These are phyloP conservation scores for Mortierella sp. DNA, from an alignment of 371 early-diverging fungal genomes.

Conservation along the genomic window DNA sequence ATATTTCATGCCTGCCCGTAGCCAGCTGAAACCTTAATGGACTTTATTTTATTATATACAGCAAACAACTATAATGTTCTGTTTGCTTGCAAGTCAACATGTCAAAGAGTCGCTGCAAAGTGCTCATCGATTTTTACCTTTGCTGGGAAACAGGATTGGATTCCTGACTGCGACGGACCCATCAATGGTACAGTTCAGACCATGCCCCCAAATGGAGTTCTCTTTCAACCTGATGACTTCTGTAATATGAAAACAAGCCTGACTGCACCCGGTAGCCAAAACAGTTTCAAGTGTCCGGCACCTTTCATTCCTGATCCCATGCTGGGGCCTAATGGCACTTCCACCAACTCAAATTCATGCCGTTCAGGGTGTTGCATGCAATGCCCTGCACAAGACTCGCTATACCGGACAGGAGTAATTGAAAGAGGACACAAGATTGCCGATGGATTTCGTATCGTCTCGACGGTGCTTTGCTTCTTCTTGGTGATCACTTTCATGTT, in stretches of 20 bases:
- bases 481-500: conserved; percentile 70
- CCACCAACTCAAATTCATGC: conserved; percentile 26
- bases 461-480: conserved; percentile 62
- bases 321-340: conserved; percentile 7
- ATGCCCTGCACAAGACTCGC: conserved; percentile 37
- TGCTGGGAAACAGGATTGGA: conserved; percentile 11
- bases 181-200: conserved; percentile 31
- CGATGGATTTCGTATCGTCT: conserved; percentile 63
- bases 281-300: conserved; percentile 12
- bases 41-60: background rate
- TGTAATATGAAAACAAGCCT: conserved; percentile 35
- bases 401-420: conserved; percentile 63
- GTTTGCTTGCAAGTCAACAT: conserved; percentile 67
- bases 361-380: conserved; percentile 40
- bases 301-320: conserved; percentile 37
- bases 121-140: conserved; percentile 49
- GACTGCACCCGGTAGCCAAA: background rate
- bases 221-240: conserved; percentile 56
- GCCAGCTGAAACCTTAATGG: background rate
- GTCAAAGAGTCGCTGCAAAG: conserved; percentile 48
- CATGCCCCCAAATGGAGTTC: conserved; percentile 33
- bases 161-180: conserved; percentile 63
- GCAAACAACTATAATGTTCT: conserved; percentile 33
- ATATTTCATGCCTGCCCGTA: background rate
- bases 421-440: conserved; percentile 63